Base-by-base conservation (phyloP, 148 eudicot genomes). In the Mesembryanthemum crystallinum region DNA sequence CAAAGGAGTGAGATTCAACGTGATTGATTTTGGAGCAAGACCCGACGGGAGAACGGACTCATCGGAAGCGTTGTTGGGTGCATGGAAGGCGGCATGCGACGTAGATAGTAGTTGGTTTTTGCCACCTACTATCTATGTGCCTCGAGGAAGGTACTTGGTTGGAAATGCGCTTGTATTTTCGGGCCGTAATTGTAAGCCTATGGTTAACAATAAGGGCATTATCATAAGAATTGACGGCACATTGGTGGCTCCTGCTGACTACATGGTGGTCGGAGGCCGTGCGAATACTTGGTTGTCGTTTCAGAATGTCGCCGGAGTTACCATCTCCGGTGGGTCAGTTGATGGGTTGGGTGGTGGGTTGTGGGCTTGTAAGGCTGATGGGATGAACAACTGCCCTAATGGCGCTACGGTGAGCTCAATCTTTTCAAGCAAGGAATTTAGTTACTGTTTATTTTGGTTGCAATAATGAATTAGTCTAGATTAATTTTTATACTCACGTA, bases 41-140 rank as follows among this genome's bases (percentile, higher is more conserved):
- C 76, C 73, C 4, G 79, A 81, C 14, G 84, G 73, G 0, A 42
- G 32, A 74, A 84, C 71, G 13, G 89, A 86, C 77, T 80, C 89
- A 15, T 82, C 89, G 0, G 23, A 2, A 1, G 78, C 89, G 0
- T 86, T 86, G 42, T 74, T 69, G 14, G 60, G 75, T 24, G 79
- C 87, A 17, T 86, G 89, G 89, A n/a, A 51, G 49, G 78, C 82
- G 0, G 89, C 87, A 7, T 86, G 89, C 37, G 23, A 69, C 47
- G 69, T n/a, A 10, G 15, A 39, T 25, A 25, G 69, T 8, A 54
- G 39, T 67, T 82, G 82, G n/a, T 28, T 13, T 2, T 45, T 20
- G 8, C 80, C 85, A 28, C 73, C 85, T 25, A 74, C 74, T 0
- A 75, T 86, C 0, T 80, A 73, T 20, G 84, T 86, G 9, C 89